These are phyloP conservation scores for Barnettozyma hawaiiensis DNA, from an alignment of 1,139 yeast genomes.

Conservation along the genomic window DNA sequence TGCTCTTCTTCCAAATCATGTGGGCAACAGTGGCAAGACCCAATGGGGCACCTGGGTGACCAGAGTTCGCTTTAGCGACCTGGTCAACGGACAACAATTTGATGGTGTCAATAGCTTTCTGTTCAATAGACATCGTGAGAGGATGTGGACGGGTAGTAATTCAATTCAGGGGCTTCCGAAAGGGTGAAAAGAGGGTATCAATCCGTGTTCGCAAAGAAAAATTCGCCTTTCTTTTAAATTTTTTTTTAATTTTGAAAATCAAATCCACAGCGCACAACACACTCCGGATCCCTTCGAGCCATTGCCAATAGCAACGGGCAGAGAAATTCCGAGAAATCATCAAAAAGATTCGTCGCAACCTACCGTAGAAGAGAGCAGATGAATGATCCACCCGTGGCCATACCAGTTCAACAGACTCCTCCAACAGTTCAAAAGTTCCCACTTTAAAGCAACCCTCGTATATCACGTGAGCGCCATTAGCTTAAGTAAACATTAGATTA, in stretches of 20 bases:
- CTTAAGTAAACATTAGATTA: too few relatives aligned
- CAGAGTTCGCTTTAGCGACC: constrained; percentile 86
- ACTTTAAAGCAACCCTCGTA: too few relatives aligned
- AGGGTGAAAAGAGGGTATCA: not conserved
- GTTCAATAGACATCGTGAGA: constrained; percentile 44
- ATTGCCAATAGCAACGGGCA: too few relatives aligned
- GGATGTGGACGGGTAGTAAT: not conserved
- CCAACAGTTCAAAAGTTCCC: too few relatives aligned
- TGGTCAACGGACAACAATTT: constrained; percentile 89
- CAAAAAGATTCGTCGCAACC: too few relatives aligned
- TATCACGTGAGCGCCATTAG: too few relatives aligned
- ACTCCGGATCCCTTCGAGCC: constrained; percentile 3
- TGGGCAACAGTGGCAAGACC: constrained; percentile 93
- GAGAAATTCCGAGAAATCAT: not conserved
- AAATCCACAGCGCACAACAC: too few relatives aligned
- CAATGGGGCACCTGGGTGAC: constrained; percentile 99
- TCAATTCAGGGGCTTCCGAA: not conserved
- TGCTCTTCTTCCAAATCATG: constrained; percentile 70
- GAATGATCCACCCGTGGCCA: not conserved
- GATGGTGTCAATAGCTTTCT: constrained; percentile 78
- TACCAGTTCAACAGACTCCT: not conserved
- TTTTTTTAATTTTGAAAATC: too few relatives aligned
- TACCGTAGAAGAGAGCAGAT: too few relatives aligned
- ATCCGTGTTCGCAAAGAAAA: not conserved
- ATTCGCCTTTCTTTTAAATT: constrained; percentile 1